phyloP scores from a whole-genome alignment of 2,329 filamentous ascomycete genomes.

The Diaporthe ampelina region DNA sequence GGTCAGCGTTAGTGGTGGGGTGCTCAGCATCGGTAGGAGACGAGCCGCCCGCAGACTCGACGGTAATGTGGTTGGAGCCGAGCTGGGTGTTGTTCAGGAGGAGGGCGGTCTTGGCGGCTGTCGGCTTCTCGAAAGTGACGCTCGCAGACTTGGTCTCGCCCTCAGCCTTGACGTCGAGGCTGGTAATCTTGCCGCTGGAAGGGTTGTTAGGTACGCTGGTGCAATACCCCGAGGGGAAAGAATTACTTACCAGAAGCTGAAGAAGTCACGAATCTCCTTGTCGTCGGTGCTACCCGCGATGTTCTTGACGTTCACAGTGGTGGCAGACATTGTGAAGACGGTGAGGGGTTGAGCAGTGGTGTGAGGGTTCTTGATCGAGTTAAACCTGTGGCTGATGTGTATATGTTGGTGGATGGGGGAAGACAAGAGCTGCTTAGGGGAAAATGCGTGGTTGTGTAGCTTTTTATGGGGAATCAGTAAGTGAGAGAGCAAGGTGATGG shows the following conservation, averaged over 20 bases:
- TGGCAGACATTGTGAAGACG: slow-evolving; percentile 65
- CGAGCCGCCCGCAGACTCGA: slow-evolving; percentile 77
- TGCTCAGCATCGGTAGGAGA: slow-evolving; percentile 71
- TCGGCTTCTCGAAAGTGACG: slow-evolving; percentile 98
- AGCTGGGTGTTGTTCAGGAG: slow-evolving; percentile 98
- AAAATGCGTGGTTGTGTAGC: background rate
- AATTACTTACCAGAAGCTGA: slow-evolving; percentile 87
- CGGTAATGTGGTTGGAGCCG: slow-evolving; percentile 84
- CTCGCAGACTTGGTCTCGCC: slow-evolving; percentile 84
- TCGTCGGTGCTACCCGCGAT: slow-evolving; percentile 87
- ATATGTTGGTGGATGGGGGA: background rate
- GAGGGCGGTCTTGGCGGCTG: slow-evolving; percentile 95
- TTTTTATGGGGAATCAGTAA: slow-evolving; percentile 8
- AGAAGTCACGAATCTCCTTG: slow-evolving; percentile 95
- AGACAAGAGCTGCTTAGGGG: background rate
- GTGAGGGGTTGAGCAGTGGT: slow-evolving; percentile 8
- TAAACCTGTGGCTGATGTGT: slow-evolving; percentile 16
- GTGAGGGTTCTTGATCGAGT: background rate
- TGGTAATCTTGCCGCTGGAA: slow-evolving; percentile 88
- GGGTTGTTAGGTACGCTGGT: slow-evolving; percentile 1
- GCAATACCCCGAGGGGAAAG: background rate
- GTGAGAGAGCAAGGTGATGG: slow-evolving; percentile 5
- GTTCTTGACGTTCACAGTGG: slow-evolving; percentile 89
- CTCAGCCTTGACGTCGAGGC: slow-evolving; percentile 79
- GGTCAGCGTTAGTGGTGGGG: slow-evolving; percentile 67